Evolutionary conservation across 768 basidiomycete species (phyloP).

Genomic region (Panellus pusillus): DNA sequence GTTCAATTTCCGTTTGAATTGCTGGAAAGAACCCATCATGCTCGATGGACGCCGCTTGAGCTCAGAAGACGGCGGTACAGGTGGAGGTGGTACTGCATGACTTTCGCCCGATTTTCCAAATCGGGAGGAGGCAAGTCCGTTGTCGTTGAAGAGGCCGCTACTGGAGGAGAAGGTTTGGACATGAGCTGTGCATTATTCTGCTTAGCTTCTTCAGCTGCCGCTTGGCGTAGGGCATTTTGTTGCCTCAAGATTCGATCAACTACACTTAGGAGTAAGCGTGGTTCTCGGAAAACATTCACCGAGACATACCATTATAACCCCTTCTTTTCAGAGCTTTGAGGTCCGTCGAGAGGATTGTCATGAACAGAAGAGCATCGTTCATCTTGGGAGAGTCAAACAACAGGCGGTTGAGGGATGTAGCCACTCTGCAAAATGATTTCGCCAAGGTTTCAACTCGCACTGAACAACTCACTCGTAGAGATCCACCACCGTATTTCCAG

Average conservation of each 20-base stretch:
- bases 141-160: slow-evolving; percentile 7
- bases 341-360: slow-evolving; percentile 93
- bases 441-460: no score
- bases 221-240: slow-evolving; percentile 66
- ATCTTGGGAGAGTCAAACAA: slow-evolving; percentile 77
- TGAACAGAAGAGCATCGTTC: slow-evolving; percentile 86
- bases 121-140: slow-evolving; percentile 3
- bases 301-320: slow-evolving; percentile 73
- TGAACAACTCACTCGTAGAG: slow-evolving; percentile 81
- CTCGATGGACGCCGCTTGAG: slow-evolving; percentile 8
- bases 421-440: slow-evolving; percentile 55
- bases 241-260: slow-evolving; percentile 91
- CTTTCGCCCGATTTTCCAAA: not conserved
- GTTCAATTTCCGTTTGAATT: slow-evolving; percentile 31
- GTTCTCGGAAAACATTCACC: not conserved
- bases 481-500: slow-evolving; percentile 72
- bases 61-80: slow-evolving; percentile 7
- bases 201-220: slow-evolving; percentile 47
- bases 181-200: slow-evolving; percentile 33
- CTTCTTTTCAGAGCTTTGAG: slow-evolving; percentile 75
- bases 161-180: slow-evolving; percentile 25
- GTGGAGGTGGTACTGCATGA: not conserved
- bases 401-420: slow-evolving; percentile 77
- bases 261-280: slow-evolving; percentile 26
- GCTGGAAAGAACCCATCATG: slow-evolving; percentile 27